Conservation (phyloP, 805 yeast genomes). For the Candida sonorensis region DNA sequence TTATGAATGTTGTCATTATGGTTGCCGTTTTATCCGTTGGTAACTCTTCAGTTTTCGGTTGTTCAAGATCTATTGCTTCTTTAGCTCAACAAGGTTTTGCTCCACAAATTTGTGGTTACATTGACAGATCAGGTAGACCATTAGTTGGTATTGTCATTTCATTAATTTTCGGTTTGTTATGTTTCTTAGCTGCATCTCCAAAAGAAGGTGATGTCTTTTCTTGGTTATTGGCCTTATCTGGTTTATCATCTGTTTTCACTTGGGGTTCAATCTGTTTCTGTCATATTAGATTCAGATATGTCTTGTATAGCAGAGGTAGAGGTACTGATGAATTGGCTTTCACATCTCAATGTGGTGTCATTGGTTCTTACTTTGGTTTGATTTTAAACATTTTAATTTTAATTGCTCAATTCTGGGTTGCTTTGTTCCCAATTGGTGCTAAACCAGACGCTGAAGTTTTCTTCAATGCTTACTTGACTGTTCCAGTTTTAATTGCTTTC, state of each 20-base stretch:
- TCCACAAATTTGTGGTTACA: constrained; percentile 55
- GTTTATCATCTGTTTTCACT: constrained; percentile 68
- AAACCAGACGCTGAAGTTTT: constrained; percentile 48
- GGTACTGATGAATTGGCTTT: constrained; percentile 61
- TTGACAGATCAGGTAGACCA: constrained; percentile 78
- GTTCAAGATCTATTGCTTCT: constrained; percentile 63
- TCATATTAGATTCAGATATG: constrained; percentile 66
- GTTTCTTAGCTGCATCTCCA: constrained; percentile 58
- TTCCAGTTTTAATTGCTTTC: constrained; percentile 53
- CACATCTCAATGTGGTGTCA: constrained; percentile 59
- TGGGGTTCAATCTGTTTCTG: constrained; percentile 72
- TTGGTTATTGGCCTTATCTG: constrained; percentile 75
- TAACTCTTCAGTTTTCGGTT: constrained; percentile 68
- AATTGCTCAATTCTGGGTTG: constrained; percentile 77
- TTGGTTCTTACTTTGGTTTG: constrained; percentile 61
- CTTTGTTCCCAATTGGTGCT: constrained; percentile 59
- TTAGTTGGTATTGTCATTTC: constrained; percentile 54
- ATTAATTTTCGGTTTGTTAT: constrained; percentile 48
- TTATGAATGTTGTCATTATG: constrained; percentile 69
- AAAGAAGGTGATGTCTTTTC: constrained; percentile 52
- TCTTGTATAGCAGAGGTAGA: constrained; percentile 60
- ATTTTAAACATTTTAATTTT: constrained; percentile 52
- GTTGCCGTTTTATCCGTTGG: constrained; percentile 72
- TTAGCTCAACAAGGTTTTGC: constrained; percentile 67
- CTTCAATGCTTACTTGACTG: constrained; percentile 61